Conservation (phyloP, 129 eudicot genomes). For the Chrysanthemum seticuspe region DNA sequence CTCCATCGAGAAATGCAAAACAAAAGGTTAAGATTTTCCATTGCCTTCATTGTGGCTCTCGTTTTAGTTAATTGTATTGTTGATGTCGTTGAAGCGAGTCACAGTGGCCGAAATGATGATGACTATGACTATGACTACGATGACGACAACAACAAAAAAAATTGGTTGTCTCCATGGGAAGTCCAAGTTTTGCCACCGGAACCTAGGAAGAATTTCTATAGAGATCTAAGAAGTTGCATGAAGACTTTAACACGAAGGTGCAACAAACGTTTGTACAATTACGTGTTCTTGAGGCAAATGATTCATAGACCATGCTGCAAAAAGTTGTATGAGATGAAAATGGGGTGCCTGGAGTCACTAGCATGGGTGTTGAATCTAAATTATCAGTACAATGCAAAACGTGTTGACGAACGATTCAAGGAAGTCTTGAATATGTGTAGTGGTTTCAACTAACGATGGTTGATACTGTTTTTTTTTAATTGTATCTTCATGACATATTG, state of each 20-base stretch:
- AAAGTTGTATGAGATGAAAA: constrained; percentile 20
- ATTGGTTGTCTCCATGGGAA: constrained; percentile 29
- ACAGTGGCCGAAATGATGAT: not conserved
- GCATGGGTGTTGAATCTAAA: constrained; percentile 23
- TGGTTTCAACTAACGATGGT: not conserved
- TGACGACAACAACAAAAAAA: not conserved
- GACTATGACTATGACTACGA: constrained; percentile 14
- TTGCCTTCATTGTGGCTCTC: constrained; percentile 18
- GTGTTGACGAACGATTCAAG: constrained; percentile 15
- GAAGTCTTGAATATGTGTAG: constrained; percentile 8
- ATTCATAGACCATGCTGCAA: constrained; percentile 27
- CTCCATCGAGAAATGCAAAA: constrained; percentile 22
- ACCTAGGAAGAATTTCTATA: constrained; percentile 22
- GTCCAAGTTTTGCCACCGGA: constrained; percentile 24
- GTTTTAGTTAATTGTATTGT: constrained; percentile 8
- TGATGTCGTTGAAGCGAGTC: not conserved
- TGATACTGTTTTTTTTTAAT: not conserved
- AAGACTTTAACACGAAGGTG: constrained; percentile 22
- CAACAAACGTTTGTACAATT: constrained; percentile 23
- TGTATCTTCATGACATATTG: not conserved
- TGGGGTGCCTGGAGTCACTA: constrained; percentile 25
- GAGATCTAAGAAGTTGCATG: constrained; percentile 26
- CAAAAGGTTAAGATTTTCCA: constrained; percentile 9
- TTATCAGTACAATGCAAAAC: not conserved
- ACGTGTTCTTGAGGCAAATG: constrained; percentile 9